These are phyloP conservation scores for Brassica nigra DNA, from an alignment of 345 rosid species.

Conservation along the genomic window DNA sequence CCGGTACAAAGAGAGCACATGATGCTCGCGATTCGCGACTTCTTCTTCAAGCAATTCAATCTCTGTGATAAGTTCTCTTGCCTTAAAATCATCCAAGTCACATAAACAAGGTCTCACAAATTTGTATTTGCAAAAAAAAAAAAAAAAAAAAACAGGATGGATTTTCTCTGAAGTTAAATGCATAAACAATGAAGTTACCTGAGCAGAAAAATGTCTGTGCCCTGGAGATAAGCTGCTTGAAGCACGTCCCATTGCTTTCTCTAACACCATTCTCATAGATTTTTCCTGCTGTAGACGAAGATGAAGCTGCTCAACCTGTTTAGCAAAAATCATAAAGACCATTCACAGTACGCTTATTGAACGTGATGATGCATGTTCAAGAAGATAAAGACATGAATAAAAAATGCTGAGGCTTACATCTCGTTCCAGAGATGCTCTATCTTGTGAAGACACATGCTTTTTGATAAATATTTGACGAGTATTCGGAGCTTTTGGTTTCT, in stretches of 20 bases:
- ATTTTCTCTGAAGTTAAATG: background rate
- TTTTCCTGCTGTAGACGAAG: slow-evolving; percentile 77
- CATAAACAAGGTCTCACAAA: background rate
- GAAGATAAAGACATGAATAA: background rate
- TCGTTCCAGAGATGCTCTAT: slow-evolving; percentile 71
- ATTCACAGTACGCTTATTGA: too few species aligned
- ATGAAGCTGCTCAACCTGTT: slow-evolving; percentile 86
- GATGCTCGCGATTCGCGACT: slow-evolving; percentile 78
- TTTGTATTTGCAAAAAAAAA: background rate
- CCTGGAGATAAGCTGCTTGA: slow-evolving; percentile 93
- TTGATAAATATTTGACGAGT: slow-evolving; percentile 29
- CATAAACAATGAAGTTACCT: slow-evolving; percentile 43
- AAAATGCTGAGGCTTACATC: slow-evolving; percentile 58
- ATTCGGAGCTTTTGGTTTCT: slow-evolving; percentile 52
- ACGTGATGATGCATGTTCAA: background rate
- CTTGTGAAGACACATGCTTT: slow-evolving; percentile 45
- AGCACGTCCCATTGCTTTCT: slow-evolving; percentile 85
- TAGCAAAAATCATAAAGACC: slow-evolving; percentile 11
- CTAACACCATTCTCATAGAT: slow-evolving; percentile 70
- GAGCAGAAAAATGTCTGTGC: slow-evolving; percentile 77
- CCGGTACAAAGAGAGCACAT: slow-evolving; percentile 77
- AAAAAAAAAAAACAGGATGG: background rate
- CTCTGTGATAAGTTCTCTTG: slow-evolving; percentile 80
- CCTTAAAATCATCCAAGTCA: slow-evolving; percentile 44
- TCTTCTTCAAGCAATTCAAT: slow-evolving; percentile 85